Percentiles rank a stretch among this genome's conserved stretches.
Conservation (phyloP, 164 flowering plant species). For the Echeveria elegans region DNA sequence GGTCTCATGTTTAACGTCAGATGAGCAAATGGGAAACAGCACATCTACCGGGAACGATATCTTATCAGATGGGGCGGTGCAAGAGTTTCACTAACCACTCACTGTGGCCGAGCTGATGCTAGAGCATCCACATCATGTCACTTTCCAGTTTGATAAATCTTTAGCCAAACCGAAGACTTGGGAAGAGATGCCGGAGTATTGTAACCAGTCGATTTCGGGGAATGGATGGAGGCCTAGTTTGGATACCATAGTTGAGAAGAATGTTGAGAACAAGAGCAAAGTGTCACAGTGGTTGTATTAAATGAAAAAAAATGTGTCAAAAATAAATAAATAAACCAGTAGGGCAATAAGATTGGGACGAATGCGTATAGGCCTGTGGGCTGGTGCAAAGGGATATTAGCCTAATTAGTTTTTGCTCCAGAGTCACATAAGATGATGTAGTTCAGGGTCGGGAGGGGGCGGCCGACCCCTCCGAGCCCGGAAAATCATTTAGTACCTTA, state of each 20-base stretch:
- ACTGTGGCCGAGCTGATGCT: slow-evolving; percentile 4
- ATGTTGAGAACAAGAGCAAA: not conserved
- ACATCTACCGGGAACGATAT: not conserved
- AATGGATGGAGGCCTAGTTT: slow-evolving; percentile 6
- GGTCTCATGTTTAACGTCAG: not conserved
- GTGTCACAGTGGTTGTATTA: slow-evolving; percentile 2
- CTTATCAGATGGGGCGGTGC: not conserved
- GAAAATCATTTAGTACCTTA: no score
- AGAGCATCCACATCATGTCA: not conserved
- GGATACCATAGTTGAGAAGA: slow-evolving; percentile 1
- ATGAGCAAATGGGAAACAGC: not conserved
- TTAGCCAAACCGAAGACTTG: not conserved
- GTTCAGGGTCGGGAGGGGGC: no score
- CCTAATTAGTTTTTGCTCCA: no score
- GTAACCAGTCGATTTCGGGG: not conserved
- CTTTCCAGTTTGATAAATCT: not conserved
- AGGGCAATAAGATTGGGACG: not conserved
- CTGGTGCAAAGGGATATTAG: no score
- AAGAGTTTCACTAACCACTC: not conserved
- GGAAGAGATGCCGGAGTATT: not conserved
- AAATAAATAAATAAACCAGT: no score
- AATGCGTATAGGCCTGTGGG: not conserved
- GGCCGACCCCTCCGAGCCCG: no score
- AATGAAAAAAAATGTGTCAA: no score
- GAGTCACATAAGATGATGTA: no score